These are phyloP conservation scores for Mycena vulgaris DNA, from an alignment of 768 basidiomycete species.

Conservation along the genomic window DNA sequence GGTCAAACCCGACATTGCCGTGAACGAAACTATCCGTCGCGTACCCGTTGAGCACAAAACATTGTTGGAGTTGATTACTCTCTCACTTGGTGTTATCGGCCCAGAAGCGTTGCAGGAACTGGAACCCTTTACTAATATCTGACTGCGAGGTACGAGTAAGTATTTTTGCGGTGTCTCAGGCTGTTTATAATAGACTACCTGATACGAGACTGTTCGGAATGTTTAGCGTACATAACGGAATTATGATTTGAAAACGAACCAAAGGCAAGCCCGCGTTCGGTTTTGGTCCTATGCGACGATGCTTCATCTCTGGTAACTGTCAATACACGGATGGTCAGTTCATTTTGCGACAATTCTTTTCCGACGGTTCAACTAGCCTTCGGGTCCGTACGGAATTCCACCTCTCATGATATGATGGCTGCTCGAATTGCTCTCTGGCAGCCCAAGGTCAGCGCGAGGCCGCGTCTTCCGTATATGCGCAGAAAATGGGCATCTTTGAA, in stretches of 20 bases:
- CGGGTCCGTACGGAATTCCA: slow-evolving; percentile 53
- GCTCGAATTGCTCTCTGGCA: slow-evolving; percentile 32
- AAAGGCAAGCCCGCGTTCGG: slow-evolving; percentile 10
- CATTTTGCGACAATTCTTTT: too few species aligned
- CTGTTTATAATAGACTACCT: too few species aligned
- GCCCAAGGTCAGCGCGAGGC: slow-evolving; percentile 43
- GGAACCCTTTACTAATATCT: slow-evolving; percentile 13
- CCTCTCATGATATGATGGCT: slow-evolving; percentile 47
- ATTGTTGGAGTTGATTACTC: not conserved
- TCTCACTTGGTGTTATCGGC: slow-evolving; percentile 13
- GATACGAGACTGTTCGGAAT: too few species aligned
- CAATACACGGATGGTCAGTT: too few species aligned
- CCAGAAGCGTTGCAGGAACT: slow-evolving; percentile 25
- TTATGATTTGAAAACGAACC: not conserved
- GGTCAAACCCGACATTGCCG: slow-evolving; percentile 14
- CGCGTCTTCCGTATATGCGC: slow-evolving; percentile 39
- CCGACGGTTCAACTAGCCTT: slow-evolving; percentile 17
- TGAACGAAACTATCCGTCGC: not conserved
- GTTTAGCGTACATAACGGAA: too few species aligned
- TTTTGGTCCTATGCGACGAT: not conserved
- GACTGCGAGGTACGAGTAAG: too few species aligned
- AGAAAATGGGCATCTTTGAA: slow-evolving; percentile 26
- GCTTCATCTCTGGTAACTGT: slow-evolving; percentile 22
- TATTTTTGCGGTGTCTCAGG: too few species aligned
- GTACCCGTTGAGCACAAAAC: not conserved